Conservation (phyloP, 768 basidiomycete species). For the Strobilomyces echinocephalus region DNA sequence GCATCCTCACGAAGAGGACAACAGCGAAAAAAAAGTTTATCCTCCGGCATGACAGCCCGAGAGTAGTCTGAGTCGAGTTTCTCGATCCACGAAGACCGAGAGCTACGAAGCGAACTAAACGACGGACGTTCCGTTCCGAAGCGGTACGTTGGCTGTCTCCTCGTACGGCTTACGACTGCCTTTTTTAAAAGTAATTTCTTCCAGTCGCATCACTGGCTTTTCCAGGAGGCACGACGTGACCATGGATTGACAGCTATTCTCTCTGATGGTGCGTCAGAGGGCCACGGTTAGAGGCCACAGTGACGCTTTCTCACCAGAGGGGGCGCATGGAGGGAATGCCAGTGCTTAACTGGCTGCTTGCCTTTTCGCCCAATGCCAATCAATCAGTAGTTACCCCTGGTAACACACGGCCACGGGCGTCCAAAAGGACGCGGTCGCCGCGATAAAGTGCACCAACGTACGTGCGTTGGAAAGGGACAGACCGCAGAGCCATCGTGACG, state of each 20-base stretch:
- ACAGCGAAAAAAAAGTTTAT: not conserved
- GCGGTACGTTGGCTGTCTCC: not conserved
- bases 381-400: not conserved
- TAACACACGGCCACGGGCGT: conserved; percentile 2
- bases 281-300: not conserved
- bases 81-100: conserved; percentile 9
- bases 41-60: conserved; percentile 12
- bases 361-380: not conserved
- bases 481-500: conserved; percentile 26
- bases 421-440: conserved; percentile 11
- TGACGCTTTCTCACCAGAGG: not conserved
- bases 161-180: not conserved
- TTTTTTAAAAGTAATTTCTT: not conserved
- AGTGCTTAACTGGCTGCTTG: not conserved
- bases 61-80: conserved; percentile 29
- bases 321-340: not conserved
- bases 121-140: not conserved
- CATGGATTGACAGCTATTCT: not conserved
- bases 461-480: not conserved
- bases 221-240: not conserved
- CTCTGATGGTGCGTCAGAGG: not conserved
- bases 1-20: conserved; percentile 10
- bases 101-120: conserved; percentile 6
- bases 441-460: conserved; percentile 19
- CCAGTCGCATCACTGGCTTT: not conserved